Conservation (phyloP, 2,329 filamentous ascomycete species). For the Chlorencoelia australis region DNA sequence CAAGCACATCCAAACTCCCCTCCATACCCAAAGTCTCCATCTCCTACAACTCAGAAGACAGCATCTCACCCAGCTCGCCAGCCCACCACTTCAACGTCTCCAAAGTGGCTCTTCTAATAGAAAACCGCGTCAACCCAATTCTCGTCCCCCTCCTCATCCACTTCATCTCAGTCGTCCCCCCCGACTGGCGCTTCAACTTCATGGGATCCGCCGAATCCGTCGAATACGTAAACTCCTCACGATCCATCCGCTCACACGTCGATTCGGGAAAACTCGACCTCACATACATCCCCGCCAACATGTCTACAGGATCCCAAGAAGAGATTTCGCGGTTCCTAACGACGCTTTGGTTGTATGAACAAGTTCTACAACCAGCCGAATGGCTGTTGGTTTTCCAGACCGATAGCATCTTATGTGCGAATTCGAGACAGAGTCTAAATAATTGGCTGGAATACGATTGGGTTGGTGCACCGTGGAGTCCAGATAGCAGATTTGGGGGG, state of each 20-base stretch:
- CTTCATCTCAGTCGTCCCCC: constrained; percentile 43
- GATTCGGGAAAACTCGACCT: constrained; percentile 36
- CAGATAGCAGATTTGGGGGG: constrained; percentile 23
- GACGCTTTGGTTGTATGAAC: constrained; percentile 40
- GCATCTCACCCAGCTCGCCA: constrained; percentile 2
- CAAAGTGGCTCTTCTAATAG: constrained; percentile 40
- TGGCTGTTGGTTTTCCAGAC: constrained; percentile 45
- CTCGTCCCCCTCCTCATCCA: constrained; percentile 42
- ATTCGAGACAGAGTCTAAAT: constrained; percentile 20
- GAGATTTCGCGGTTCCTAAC: constrained; percentile 42
- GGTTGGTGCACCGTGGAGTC: constrained; percentile 26
- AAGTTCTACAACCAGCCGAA: constrained; percentile 37
- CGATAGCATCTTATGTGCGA: constrained; percentile 44
- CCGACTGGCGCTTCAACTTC: constrained; percentile 45
- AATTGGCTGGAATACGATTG: constrained; percentile 25
- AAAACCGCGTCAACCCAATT: constrained; percentile 37
- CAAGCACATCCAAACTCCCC: constrained; percentile 11
- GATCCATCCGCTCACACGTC: constrained; percentile 33
- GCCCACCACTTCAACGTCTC: constrained; percentile 10
- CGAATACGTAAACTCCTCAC: constrained; percentile 33
- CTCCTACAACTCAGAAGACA: constrained; percentile 6
- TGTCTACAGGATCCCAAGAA: constrained; percentile 39
- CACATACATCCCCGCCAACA: constrained; percentile 40
- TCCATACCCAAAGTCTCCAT: constrained; percentile 9
- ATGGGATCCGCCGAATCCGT: constrained; percentile 39